Conservation (phyloP, 371 early-diverging fungal genomes). For the Circinella minor region DNA sequence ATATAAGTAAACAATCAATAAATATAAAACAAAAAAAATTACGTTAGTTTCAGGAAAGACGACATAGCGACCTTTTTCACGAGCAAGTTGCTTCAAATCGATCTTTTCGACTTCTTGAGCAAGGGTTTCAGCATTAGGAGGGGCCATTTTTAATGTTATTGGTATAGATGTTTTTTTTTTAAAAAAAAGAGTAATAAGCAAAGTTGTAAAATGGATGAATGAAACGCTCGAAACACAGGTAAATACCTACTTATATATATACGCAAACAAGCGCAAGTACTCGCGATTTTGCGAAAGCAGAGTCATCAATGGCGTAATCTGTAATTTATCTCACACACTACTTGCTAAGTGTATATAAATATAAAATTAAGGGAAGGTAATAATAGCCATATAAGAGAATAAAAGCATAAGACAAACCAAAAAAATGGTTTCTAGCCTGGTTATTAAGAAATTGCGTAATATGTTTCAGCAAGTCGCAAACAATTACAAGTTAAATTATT, state of each 20-base stretch:
- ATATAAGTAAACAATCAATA: no score
- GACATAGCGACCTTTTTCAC: constrained; percentile 41
- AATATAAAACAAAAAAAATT: neutral
- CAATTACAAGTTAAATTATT: neutral
- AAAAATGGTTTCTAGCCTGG: neutral
- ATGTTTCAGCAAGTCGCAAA: constrained; percentile 4
- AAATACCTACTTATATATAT: neutral
- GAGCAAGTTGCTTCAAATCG: constrained; percentile 41
- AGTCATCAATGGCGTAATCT: constrained; percentile 18
- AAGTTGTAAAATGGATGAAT: no score
- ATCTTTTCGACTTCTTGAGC: constrained; percentile 42
- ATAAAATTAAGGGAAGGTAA: neutral
- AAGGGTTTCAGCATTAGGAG: constrained; percentile 27
- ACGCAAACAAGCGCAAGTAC: neutral
- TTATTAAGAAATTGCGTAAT: constrained; percentile 7
- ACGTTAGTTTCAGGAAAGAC: constrained; percentile 46
- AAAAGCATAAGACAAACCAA: no score
- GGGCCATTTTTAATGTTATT: constrained; percentile 13
- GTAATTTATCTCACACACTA: neutral
- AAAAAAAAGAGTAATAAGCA: neutral
- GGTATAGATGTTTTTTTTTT: neutral
- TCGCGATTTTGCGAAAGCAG: constrained; percentile 6
- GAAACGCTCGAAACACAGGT: no score
- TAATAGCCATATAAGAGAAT: neutral
- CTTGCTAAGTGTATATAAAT: no score